Evolutionary conservation across 192 early-diverging fungal species (phyloP).

Genomic region (Coemansia sp.): DNA sequence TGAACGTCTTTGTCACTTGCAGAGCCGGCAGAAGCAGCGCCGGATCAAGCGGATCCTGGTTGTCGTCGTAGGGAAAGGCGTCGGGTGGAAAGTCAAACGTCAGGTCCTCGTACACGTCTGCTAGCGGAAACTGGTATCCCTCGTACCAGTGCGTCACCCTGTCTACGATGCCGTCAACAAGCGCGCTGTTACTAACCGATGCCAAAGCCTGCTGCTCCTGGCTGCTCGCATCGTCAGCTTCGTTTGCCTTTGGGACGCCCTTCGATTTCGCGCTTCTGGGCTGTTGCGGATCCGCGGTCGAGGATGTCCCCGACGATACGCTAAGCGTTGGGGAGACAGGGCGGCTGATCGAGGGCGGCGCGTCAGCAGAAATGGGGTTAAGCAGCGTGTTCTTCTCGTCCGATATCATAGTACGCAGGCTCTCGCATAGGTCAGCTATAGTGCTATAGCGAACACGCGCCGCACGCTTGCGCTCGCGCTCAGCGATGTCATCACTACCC

Average conservation of each 20-base stretch:
- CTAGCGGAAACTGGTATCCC: slow-evolving; percentile 54
- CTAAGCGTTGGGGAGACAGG: slow-evolving; percentile 32
- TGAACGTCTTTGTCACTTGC: slow-evolving; percentile 63
- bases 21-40: slow-evolving; percentile 68
- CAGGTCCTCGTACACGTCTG: slow-evolving; percentile 56
- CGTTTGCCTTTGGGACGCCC: slow-evolving; percentile 7
- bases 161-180: slow-evolving; percentile 44
- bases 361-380: slow-evolving; percentile 4
- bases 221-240: neutral
- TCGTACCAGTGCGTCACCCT: slow-evolving; percentile 50
- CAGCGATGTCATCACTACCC: slow-evolving; percentile 14
- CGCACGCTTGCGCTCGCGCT: slow-evolving; percentile 47
- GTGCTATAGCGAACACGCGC: slow-evolving; percentile 36
- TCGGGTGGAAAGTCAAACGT: slow-evolving; percentile 52
- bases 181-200: slow-evolving; percentile 7
- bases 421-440: slow-evolving; percentile 41
- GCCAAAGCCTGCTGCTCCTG: slow-evolving; percentile 9
- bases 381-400: slow-evolving; percentile 31
- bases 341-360: slow-evolving; percentile 11
- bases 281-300: slow-evolving; percentile 4
- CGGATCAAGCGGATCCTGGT: slow-evolving; percentile 62
- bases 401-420: slow-evolving; percentile 33
- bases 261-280: neutral
- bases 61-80: slow-evolving; percentile 55
- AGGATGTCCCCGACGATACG: slow-evolving; percentile 22